These are phyloP conservation scores for Aureobasidium sp. DNA, from an alignment of 2,329 filamentous ascomycete genomes.

Conservation along the genomic window DNA sequence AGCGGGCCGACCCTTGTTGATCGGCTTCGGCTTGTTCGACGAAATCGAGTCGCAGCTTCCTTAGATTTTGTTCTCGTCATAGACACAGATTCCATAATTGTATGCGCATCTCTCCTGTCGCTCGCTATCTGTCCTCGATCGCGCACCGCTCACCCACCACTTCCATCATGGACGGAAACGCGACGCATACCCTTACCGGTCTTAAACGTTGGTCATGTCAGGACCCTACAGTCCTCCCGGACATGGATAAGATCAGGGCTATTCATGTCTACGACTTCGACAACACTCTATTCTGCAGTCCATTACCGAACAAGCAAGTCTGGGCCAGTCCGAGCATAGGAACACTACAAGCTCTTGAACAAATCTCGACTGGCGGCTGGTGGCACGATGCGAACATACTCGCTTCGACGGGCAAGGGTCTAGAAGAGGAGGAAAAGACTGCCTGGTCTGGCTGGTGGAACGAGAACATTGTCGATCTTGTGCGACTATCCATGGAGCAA, in stretches of 20 bases:
- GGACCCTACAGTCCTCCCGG: constrained; percentile 58
- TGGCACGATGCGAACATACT: constrained; percentile 92
- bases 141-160: not conserved
- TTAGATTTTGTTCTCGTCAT: constrained; percentile 8
- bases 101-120: not conserved
- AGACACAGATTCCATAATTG: not conserved
- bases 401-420: constrained; percentile 72
- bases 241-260: constrained; percentile 59
- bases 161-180: not conserved
- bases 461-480: constrained; percentile 71
- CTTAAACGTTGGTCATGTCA: constrained; percentile 78
- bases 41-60: constrained; percentile 9
- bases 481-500: constrained; percentile 71
- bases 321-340: constrained; percentile 77
- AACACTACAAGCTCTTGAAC: constrained; percentile 63
- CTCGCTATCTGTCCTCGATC: not conserved
- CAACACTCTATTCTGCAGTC: constrained; percentile 89
- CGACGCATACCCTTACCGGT: constrained; percentile 55
- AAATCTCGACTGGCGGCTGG: constrained; percentile 81
- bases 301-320: constrained; percentile 77
- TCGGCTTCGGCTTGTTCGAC: not conserved
- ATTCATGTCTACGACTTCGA: constrained; percentile 98
- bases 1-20: not conserved
- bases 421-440: constrained; percentile 69
- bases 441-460: constrained; percentile 98